phyloP scores from a whole-genome alignment of 2,329 filamentous ascomycete genomes.

The Onygenales sp. region DNA sequence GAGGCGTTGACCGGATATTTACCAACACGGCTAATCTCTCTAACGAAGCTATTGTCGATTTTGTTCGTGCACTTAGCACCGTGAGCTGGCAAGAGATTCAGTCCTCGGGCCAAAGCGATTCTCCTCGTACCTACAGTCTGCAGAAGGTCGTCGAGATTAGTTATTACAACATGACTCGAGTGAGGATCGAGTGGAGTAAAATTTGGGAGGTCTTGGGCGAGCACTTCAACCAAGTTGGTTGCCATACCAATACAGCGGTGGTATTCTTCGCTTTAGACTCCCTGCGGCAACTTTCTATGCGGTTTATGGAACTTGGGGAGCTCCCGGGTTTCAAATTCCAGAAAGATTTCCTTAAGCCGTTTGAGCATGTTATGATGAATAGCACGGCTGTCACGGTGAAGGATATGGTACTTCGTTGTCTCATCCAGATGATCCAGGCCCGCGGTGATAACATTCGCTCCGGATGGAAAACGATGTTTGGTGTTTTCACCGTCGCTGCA shows the following conservation, averaged over 20 bases:
- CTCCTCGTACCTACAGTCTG: constrained; percentile 89
- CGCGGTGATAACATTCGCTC: constrained; percentile 93
- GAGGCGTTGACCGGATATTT: constrained; percentile 90
- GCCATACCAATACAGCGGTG: constrained; percentile 89
- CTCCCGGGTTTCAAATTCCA: constrained; percentile 98
- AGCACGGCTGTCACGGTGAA: constrained; percentile 87
- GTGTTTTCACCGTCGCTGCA: constrained; percentile 92
- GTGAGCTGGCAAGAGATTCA: constrained; percentile 99
- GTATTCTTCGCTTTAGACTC: constrained; percentile 98
- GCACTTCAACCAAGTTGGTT: constrained; percentile 97
- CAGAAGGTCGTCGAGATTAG: constrained; percentile 98
- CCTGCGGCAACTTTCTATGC: constrained; percentile 89
- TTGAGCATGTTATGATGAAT: constrained; percentile 94
- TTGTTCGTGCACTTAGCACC: constrained; percentile 82
- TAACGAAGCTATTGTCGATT: constrained; percentile 90
- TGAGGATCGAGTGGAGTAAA: constrained; percentile 95
- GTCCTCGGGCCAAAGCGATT: constrained; percentile 91
- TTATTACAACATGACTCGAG: constrained; percentile 99
- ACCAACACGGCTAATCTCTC: constrained; percentile 90
- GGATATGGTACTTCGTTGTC: constrained; percentile 89
- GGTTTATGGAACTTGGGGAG: constrained; percentile 97
- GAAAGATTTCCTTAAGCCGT: constrained; percentile 97
- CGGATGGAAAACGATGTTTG: constrained; percentile 99
- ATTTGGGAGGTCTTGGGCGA: constrained; percentile 97
- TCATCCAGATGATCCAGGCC: constrained; percentile 99